phyloP scores from a whole-genome alignment of 2,329 filamentous ascomycete genomes.

The Amesomyces nigricolor region DNA sequence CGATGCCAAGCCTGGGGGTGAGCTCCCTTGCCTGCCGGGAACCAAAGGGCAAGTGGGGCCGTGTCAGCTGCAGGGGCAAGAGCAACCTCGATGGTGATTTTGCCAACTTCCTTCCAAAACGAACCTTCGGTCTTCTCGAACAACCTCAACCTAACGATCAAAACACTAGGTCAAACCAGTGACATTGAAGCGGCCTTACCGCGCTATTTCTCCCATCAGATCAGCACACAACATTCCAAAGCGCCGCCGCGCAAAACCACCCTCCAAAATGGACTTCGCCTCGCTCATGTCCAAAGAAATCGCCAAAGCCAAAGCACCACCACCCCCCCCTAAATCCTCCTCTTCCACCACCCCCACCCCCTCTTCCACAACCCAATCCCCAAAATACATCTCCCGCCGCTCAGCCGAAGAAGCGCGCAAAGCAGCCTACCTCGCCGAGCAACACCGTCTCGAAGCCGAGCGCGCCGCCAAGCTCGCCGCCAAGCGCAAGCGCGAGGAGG shows the following conservation, averaged over 20 bases:
- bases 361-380: background rate
- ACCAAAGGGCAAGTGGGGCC: background rate
- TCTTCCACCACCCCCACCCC: conserved; percentile 8
- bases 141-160: background rate
- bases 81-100: no score
- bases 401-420: conserved; percentile 80
- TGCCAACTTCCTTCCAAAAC: background rate
- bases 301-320: conserved; percentile 61
- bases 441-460: conserved; percentile 66
- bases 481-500: conserved; percentile 87
- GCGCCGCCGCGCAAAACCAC: background rate
- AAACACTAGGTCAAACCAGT: background rate
- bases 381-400: conserved; percentile 76
- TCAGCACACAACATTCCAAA: no score
- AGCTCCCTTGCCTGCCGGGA: background rate
- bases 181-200: no score
- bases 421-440: conserved; percentile 75
- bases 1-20: background rate
- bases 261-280: conserved; percentile 79
- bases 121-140: no score
- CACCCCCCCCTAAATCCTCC: conserved; percentile 25
- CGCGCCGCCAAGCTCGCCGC: conserved; percentile 63
- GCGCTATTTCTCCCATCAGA: background rate
- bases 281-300: conserved; percentile 91
- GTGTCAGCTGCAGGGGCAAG: no score